Base-by-base conservation (phyloP, 495 filamentous ascomycete species). In the Xylaria venustula region DNA sequence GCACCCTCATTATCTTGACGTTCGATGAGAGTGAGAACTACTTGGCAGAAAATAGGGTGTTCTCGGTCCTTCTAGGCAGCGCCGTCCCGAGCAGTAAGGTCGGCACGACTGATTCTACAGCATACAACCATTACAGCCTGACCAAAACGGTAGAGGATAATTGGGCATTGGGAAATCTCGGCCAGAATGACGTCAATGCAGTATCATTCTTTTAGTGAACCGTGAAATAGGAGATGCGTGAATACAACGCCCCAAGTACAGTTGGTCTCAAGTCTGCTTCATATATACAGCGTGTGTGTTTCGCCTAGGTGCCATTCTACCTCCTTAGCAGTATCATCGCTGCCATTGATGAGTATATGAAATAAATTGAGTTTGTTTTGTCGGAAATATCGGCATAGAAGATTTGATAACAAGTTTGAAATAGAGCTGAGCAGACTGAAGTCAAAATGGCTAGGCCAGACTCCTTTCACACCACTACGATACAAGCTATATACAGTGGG, bases 121-220 rank as follows among this genome's bases (percentile, higher is more conserved):
- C 81, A 75, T 90, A 89, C 74, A 83, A 77, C 62, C 87, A 89
- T 71, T 89, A 87, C 78, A 86, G 81, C 20, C 73, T 79, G 52
- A 79, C 88, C 57, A 76, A 86, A 11, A 84, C 85, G 26, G 76
- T 88, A 15, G 77, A 81, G 36, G 82, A 81, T 14, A 90, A 90
- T 74, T 86, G 76, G 76, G 64, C 63, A 44, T 59, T 74, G 23
- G 63, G 62, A 23, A 64, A 68, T 32, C 66, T 74, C 12, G 72
- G 72, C 28, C 42, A 60, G 19, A 60, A 60, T 25, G 57, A 60
- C 36, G 57, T 60, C 46, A n/a, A 14, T 44, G 57, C 57, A 2
- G 48, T 48, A 22, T 12, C 57, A 9, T 60, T 60, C 36, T 60
- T 52, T 23, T 60, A 26, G n/a, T 8, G 14, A 12, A 15, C 37